phyloP scores from a whole-genome alignment of 331 rosid genomes.

The Cucumis variabilis region DNA sequence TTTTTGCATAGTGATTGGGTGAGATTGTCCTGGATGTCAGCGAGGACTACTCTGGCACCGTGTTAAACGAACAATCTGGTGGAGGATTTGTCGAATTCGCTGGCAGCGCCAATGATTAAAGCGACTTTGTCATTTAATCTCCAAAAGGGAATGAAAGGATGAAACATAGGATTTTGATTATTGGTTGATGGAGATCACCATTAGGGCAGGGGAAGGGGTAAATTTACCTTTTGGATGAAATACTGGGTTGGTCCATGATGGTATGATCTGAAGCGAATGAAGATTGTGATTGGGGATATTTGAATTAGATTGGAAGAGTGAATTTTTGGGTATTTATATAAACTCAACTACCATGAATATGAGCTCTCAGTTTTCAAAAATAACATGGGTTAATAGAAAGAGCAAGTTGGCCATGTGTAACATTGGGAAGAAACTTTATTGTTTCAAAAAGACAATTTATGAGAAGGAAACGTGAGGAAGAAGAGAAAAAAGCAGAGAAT shows the following conservation, averaged over 20 bases:
- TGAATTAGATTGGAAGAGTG: neutral
- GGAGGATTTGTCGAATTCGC: slow-evolving; percentile 60
- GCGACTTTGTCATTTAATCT: slow-evolving; percentile 64
- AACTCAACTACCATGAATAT: no score
- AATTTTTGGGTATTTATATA: no score
- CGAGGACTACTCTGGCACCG: slow-evolving; percentile 58
- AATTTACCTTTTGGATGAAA: neutral
- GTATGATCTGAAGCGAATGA: neutral
- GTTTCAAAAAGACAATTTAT: no score
- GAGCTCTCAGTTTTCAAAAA: no score
- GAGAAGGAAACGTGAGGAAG: no score
- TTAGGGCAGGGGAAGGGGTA: neutral
- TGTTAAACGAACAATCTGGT: slow-evolving; percentile 45
- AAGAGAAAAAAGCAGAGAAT: no score
- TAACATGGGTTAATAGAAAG: no score
- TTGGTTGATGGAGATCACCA: neutral
- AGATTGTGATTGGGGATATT: neutral
- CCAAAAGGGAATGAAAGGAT: neutral
- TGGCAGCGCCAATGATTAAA: slow-evolving; percentile 63
- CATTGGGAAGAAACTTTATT: no score
- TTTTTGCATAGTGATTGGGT: slow-evolving; percentile 43
- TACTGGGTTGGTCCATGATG: neutral
- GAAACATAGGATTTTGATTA: neutral
- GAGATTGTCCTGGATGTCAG: slow-evolving; percentile 57
- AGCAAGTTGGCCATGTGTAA: no score